These are phyloP conservation scores for Mycena venus DNA, from an alignment of 768 basidiomycete species.

Conservation along the genomic window DNA sequence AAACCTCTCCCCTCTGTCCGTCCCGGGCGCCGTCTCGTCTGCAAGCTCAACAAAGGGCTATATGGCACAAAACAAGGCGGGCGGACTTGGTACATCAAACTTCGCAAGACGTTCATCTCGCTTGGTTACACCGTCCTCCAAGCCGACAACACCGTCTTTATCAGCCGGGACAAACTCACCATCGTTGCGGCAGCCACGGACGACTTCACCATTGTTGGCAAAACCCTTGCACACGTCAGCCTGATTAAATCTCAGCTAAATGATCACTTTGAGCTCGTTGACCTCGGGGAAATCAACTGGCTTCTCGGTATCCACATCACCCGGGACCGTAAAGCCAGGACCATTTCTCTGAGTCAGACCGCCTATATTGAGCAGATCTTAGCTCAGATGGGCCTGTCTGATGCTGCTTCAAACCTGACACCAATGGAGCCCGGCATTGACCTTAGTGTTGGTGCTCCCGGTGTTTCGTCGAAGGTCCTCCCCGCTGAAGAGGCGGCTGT, in stretches of 20 bases:
- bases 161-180: too few relatives aligned
- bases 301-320: constrained; percentile 39
- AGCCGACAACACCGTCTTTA: constrained; percentile 12
- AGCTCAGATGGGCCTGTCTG: neutral
- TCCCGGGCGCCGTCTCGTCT: too few relatives aligned
- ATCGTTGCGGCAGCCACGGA: constrained; percentile 44
- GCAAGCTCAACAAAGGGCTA: too few relatives aligned
- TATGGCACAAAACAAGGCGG: too few relatives aligned
- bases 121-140: constrained; percentile 16
- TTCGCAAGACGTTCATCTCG: constrained; percentile 29
- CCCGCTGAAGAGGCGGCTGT: too few relatives aligned
- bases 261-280: neutral
- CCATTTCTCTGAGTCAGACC: neutral
- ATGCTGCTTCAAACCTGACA: neutral
- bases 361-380: too few relatives aligned
- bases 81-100: constrained; percentile 48
- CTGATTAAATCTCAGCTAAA: neutral
- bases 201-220: constrained; percentile 39
- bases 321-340: constrained; percentile 12
- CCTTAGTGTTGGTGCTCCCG: too few relatives aligned
- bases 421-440: too few relatives aligned
- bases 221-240: neutral
- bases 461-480: too few relatives aligned
- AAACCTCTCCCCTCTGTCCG: too few relatives aligned
- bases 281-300: constrained; percentile 38